These are phyloP conservation scores for Gaeumannomyces sp. DNA, from an alignment of 2,329 filamentous ascomycete species.

Conservation along the genomic window DNA sequence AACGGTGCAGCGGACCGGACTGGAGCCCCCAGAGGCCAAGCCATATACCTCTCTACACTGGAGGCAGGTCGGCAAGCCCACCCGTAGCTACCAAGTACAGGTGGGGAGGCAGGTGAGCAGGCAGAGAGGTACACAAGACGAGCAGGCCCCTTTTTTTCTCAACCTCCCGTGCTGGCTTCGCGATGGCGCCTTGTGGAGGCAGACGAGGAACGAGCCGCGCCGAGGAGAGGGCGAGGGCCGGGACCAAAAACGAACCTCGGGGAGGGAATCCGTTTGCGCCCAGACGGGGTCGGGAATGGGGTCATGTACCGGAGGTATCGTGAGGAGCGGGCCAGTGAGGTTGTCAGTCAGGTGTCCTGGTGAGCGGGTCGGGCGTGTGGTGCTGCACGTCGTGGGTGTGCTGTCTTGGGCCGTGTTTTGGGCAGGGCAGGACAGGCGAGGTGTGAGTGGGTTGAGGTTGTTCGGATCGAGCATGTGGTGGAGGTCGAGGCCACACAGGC, in stretches of 20 bases:
- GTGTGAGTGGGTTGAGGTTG: neutral
- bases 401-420: neutral
- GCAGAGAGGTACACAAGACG: conserved; percentile 7
- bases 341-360: neutral
- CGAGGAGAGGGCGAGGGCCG: neutral
- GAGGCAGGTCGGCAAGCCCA: neutral
- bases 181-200: neutral
- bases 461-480: neutral
- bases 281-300: neutral
- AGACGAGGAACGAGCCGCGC: neutral
- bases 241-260: neutral
- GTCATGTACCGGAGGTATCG: neutral
- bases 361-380: neutral
- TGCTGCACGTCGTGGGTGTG: too few species aligned
- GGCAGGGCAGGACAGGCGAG: neutral
- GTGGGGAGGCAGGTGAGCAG: conserved; percentile 13
- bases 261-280: neutral
- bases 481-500: neutral
- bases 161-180: neutral
- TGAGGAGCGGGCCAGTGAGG: neutral
- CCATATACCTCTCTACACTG: neutral
- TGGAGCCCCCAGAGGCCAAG: neutral
- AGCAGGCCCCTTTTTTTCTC: neutral
- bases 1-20: neutral
- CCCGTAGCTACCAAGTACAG: neutral